These are phyloP conservation scores for Rhodotorula sp. DNA, from an alignment of 1,284 basidiomycete species.

Conservation along the genomic window DNA sequence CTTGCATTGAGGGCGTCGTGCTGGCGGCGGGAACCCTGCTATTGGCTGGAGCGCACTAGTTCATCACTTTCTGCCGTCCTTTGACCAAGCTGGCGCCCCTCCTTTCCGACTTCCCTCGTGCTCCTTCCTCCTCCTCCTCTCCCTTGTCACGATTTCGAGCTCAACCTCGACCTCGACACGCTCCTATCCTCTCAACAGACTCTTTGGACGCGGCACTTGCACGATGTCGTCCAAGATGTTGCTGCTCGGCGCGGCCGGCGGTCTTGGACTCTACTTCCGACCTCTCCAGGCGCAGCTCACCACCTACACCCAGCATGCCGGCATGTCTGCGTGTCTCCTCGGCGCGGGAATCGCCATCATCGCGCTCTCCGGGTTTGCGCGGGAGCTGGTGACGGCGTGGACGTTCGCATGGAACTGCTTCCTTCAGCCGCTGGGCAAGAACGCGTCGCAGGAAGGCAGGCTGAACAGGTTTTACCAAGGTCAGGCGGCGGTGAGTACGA, in stretches of 20 bases:
- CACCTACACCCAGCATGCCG: constrained; percentile 10
- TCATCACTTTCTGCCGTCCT: not conserved
- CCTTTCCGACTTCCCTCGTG: not conserved
- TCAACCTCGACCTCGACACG: not conserved
- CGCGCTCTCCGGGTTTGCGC: constrained; percentile 4
- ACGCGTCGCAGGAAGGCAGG: constrained; percentile 47
- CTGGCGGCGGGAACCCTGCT: too few species aligned
- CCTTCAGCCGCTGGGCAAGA: constrained; percentile 52
- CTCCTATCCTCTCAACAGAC: not conserved
- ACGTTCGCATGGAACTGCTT: constrained; percentile 45
- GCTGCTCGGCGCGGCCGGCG: constrained; percentile 4
- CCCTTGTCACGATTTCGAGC: not conserved
- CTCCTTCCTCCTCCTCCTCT: not conserved
- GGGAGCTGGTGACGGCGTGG: constrained; percentile 1
- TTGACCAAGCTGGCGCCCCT: not conserved
- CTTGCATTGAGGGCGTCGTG: not conserved
- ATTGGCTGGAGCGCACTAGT: not conserved
- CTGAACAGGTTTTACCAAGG: constrained; percentile 62
- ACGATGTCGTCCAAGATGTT: not conserved
- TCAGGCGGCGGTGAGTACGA: constrained; percentile 56
- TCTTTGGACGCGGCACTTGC: not conserved
- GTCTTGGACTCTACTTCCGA: constrained; percentile 16
- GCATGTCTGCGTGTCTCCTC: constrained; percentile 17
- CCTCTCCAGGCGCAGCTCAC: constrained; percentile 18
- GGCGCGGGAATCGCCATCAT: not conserved